Percentiles rank a stretch among this genome's conserved stretches.
phyloP scores from a whole-genome alignment of 805 yeast genomes.

The Candida odintsovae region DNA sequence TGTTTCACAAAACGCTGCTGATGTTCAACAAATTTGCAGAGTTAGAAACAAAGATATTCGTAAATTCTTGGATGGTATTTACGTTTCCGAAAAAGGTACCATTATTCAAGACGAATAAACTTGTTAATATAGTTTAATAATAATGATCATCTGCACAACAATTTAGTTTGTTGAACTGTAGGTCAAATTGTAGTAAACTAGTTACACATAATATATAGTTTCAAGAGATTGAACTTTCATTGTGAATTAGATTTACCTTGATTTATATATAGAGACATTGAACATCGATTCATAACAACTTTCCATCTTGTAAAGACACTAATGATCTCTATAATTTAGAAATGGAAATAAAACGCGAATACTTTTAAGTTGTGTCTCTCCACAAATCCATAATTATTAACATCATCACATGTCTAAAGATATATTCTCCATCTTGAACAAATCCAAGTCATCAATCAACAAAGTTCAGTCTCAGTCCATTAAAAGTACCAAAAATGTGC shows the following conservation, averaged over 20 bases:
- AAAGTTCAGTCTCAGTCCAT: not conserved
- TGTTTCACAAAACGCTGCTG: slow-evolving; percentile 98
- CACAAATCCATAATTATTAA: not conserved
- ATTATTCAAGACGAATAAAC: slow-evolving; percentile 58
- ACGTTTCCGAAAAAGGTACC: slow-evolving; percentile 93
- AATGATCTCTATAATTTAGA: too few species aligned
- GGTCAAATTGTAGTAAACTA: not conserved
- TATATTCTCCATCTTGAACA: not conserved
- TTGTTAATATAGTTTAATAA: slow-evolving; percentile 6
- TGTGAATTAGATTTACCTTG: not conserved
- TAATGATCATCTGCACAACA: slow-evolving; percentile 7
- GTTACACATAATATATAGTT: not conserved
- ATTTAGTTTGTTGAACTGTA: slow-evolving; percentile 6
- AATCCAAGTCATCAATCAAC: not conserved
- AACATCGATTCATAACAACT: too few species aligned
- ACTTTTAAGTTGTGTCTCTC: not conserved
- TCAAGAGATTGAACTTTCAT: not conserved
- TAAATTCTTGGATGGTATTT: slow-evolving; percentile 99
- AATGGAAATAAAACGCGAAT: not conserved
- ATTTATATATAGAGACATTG: too few species aligned
- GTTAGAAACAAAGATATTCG: slow-evolving; percentile 99
- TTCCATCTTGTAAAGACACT: too few species aligned
- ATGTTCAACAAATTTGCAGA: slow-evolving; percentile 95
- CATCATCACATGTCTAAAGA: not conserved
- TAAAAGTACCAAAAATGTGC: not conserved